Evolutionary conservation across 2,329 filamentous ascomycete species (phyloP), one percentile per base, ranked within the genome.

Genomic region (Xylariaceae sp.): DNA sequence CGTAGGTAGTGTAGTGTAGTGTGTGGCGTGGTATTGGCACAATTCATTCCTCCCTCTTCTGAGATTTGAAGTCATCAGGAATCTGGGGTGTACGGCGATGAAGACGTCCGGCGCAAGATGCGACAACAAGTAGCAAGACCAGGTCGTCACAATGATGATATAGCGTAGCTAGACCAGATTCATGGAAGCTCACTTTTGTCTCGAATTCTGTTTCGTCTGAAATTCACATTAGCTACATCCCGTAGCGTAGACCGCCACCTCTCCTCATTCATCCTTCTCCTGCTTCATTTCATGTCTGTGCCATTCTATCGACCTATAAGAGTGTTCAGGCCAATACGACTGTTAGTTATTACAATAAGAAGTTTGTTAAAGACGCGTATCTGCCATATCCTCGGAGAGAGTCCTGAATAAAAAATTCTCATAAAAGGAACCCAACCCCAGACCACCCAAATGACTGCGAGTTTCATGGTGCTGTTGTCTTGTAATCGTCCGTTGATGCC

Each of bases 281-380:
- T 45, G 48, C 49, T 49, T 45, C 40, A 50, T 55, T 55, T 48
- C 49, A 41, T 19, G 19, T 19, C 45, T 54, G 56, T 49, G 31
- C 31, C 47, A 42, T 57, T 19, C 54, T 59, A 59, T 51, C 34
- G 55, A 55, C 55, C 47, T 57, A 55, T 47, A 58, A 42, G 47
- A 35, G 46, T 53, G 50, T n/a, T 37, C 41, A 46, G 53, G 35
- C 40, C 51, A 55, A 56, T 53, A 41, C 45, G 37, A 43, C 31
- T 51, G 51, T 56, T 58, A 60, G 53, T 60, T 58, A 58, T 60
- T 58, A 60, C 56, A 60, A 32, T 58, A 53, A 58, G 44, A 50
- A 53, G 32, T 40, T 50, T 50, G 41, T 11, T 2, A 48, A 51
- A 48, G 53, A 56, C 52, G 54, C 48, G 42, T 47, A 53, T 55